Percentiles rank a stretch among this genome's conserved stretches.
Conservation (phyloP, 1,139 yeast genomes). For the Candida glucosophila region DNA sequence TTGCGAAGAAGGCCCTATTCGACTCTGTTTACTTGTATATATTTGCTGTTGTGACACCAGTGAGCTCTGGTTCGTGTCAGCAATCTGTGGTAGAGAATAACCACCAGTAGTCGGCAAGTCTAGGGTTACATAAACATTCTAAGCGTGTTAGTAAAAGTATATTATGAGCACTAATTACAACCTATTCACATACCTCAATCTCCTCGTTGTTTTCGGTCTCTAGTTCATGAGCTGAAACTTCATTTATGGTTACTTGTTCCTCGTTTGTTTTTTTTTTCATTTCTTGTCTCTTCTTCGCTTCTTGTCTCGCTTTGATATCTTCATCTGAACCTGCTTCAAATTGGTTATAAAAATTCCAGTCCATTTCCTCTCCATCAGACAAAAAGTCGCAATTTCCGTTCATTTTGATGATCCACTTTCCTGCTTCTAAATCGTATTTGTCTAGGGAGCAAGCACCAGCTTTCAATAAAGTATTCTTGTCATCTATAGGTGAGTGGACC, state of each 20-base stretch:
- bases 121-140: slow-evolving; percentile 35
- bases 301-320: slow-evolving; percentile 48
- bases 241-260: slow-evolving; percentile 11
- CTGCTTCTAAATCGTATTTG: slow-evolving; percentile 16
- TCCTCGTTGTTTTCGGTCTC: slow-evolving; percentile 16
- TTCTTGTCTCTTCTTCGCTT: slow-evolving; percentile 6
- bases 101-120: slow-evolving; percentile 30
- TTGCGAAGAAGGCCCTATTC: slow-evolving; percentile 33
- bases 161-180: slow-evolving; percentile 3
- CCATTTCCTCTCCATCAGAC: slow-evolving; percentile 79
- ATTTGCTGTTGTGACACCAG: too few species aligned
- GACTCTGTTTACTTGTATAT: slow-evolving; percentile 9
- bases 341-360: slow-evolving; percentile 67
- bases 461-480: slow-evolving; percentile 27
- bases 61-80: too few species aligned
- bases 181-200: slow-evolving; percentile 29
- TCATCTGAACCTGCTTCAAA: slow-evolving; percentile 77
- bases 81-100: slow-evolving; percentile 4
- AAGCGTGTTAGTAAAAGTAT: slow-evolving; percentile 7
- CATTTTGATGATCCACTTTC: slow-evolving; percentile 46
- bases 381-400: slow-evolving; percentile 67
- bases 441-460: slow-evolving; percentile 43
- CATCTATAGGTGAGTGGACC: slow-evolving; percentile 43
- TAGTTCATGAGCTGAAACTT: slow-evolving; percentile 14
- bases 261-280: slow-evolving; percentile 1